phyloP scores from a whole-genome alignment of 768 basidiomycete species.

The Podaxis sp. region DNA sequence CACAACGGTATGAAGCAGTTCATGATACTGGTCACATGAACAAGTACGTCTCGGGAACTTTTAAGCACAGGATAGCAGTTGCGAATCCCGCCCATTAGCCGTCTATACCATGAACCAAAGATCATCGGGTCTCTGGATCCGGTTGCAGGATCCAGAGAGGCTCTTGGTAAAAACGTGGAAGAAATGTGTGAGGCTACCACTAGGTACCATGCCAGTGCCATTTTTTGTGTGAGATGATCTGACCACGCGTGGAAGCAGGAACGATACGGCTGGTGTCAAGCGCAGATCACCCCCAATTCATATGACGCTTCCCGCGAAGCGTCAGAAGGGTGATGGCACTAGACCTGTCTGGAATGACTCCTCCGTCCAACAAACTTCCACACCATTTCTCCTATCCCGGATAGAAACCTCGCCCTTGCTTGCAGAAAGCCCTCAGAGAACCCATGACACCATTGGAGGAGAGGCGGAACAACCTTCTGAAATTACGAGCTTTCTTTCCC shows the following conservation, averaged over 20 bases:
- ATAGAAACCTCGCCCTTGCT: background rate
- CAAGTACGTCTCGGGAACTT: background rate
- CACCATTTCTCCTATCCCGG: background rate
- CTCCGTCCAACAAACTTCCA: background rate
- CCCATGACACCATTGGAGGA: background rate
- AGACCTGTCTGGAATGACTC: background rate
- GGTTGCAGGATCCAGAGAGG: background rate
- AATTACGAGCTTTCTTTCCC: constrained; percentile 4
- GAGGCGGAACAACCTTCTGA: constrained; percentile 6
- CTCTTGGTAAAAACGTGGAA: constrained; percentile 1
- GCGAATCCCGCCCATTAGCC: background rate
- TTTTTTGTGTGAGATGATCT: constrained; percentile 5
- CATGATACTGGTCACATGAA: background rate
- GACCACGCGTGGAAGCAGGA: constrained; percentile 1
- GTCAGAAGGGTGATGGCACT: background rate
- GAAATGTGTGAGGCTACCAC: background rate
- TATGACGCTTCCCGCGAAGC: constrained; percentile 9
- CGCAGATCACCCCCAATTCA: constrained; percentile 1
- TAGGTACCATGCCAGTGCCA: background rate
- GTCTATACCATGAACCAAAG: no score
- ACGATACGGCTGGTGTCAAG: background rate
- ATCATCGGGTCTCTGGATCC: background rate
- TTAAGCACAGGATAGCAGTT: background rate
- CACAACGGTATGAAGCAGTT: background rate
- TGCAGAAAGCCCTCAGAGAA: no score